Base-by-base conservation (phyloP, 78 protist species). In the Protostelium mycophagum region DNA sequence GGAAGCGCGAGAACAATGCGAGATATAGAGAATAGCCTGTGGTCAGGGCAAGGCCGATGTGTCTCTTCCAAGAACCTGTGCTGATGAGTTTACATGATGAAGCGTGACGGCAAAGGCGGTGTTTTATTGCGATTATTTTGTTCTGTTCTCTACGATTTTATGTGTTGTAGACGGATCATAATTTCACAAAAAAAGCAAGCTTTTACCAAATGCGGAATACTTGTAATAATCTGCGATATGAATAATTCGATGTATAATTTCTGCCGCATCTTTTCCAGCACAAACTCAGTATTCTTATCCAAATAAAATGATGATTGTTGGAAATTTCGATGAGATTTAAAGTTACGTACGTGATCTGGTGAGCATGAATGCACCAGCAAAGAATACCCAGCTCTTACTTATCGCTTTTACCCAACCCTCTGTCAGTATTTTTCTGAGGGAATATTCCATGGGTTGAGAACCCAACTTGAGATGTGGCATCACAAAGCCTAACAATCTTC, bases 301-400 rank as follows among this genome's bases (percentile, higher is more conserved):
- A n/a, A n/a, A n/a, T n/a, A n/a, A n/a, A n/a, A n/a, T n/a, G n/a
- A n/a, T n/a, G n/a, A n/a, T n/a, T n/a, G n/a, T n/a, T n/a, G n/a
- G n/a, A n/a, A n/a, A n/a, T n/a, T n/a, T n/a, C n/a, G n/a, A n/a
- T n/a, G n/a, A n/a, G n/a, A n/a, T n/a, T n/a, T n/a, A n/a, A n/a
- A 16, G 73, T 51, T 5, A 51, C 16, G 73, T 51, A 51, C 90
- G 89, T 28, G 36, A 37, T 73, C 91, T 87, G 28, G 94, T 34
- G 0, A 92, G 34, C 28, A 92, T 31, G 37, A 92, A 92, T 23
- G 91, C 84, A 0, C 92, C 89, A 0, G 89, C 28, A 85, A 92
- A 92, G 73, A 92, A 92, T 28, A 92, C 87, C 94, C 94, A 92
- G 87, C 88, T 63, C 63, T 92, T 92, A 83, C 94, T 85, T 0